Base-by-base conservation (phyloP, 1,284 basidiomycete species). In the Malassezia globosa region DNA sequence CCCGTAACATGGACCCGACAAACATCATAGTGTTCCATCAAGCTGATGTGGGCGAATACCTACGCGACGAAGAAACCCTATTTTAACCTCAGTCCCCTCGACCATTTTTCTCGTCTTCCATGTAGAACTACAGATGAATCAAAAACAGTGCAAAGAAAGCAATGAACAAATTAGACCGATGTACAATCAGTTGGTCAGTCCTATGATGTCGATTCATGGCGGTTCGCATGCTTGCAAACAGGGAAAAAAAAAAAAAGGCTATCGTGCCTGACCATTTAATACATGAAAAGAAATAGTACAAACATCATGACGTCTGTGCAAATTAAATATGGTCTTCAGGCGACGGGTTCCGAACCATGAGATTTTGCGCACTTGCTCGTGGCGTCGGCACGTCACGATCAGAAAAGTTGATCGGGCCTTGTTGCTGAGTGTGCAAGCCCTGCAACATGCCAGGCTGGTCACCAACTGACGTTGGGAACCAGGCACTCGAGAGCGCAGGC, bases 1-100 rank as follows among this genome's bases (percentile, higher is more conserved):
- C 94, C 34, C 77, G 90, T 60, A 97, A 97, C 78, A 75, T 96
- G 40, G 92, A 97, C 73, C 94, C 94, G n/a, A 95, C 89, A 24
- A 82, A 87, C 16, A 96, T 97, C 60, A 83, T 99, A 51, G 92
- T 96, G 5, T 99, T 97, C 75, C 94, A 97, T 72, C 94, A 99
- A 77, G 85, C 94, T 10, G 68, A 71, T 42, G 61, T 66, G 2
- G 68, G 68, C n/a, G 65, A 69, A 48, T 71, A 67, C 45, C 53
- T 71, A 25, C 46, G 68, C 4, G 68, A 71, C 41, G 66, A 71
- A 39, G 62, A 64, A 47, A 63, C 58, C 16, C 46, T 66, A n/a
- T 64, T 63, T 45, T 66, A 55, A 31, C n/a, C 16, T 37, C 7
- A 10, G n/a, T n/a, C 29, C 29, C 8, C 29, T n/a, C 35, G 18